Evolutionary conservation across 2,329 filamentous ascomycete species (phyloP).

Genomic region (Fusarium sp.): DNA sequence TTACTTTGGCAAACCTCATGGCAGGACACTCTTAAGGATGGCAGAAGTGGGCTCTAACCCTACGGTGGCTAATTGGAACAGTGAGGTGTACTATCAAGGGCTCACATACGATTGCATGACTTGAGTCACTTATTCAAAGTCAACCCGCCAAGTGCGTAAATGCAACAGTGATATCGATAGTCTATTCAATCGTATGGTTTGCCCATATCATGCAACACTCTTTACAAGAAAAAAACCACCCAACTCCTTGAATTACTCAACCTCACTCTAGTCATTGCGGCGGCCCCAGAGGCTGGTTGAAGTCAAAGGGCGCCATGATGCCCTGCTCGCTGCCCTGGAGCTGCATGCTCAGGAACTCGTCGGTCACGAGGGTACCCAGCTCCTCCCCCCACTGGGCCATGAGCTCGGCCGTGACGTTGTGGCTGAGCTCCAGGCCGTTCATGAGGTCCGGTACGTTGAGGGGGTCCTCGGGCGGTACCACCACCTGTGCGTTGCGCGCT

Average conservation of each 20-base stretch:
- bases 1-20: background rate
- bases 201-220: background rate
- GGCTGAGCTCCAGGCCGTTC: constrained; percentile 47
- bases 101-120: no score
- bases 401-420: constrained; percentile 39
- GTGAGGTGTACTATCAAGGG: no score
- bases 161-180: constrained; percentile 1
- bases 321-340: constrained; percentile 44
- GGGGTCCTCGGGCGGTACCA: constrained; percentile 48
- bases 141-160: no score
- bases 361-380: constrained; percentile 50
- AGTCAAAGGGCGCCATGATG: constrained; percentile 47
- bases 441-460: constrained; percentile 49
- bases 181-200: constrained; percentile 2
- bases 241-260: background rate
- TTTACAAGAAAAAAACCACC: background rate
- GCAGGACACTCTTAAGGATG: background rate
- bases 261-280: background rate
- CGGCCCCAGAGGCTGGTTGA: constrained; percentile 42
- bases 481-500: constrained; percentile 47
- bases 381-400: constrained; percentile 48
- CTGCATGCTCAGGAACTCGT: constrained; percentile 51
- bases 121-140: no score
- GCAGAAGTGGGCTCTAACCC: no score
- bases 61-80: no score